phyloP scores from a whole-genome alignment of 208 protist species.

The Leishmania tarentolae region DNA sequence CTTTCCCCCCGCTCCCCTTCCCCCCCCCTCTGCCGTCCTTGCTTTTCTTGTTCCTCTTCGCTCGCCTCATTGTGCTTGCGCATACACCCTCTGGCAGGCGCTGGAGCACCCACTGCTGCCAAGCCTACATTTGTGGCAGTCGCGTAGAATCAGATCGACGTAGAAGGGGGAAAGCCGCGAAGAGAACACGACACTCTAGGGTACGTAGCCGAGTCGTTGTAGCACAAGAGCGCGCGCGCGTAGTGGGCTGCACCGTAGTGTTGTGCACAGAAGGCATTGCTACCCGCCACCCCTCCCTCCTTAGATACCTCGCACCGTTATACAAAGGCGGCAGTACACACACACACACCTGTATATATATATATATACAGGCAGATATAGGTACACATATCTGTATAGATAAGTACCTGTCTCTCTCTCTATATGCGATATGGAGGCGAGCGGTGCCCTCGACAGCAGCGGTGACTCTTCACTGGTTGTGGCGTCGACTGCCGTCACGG shows the following conservation, averaged over 20 bases:
- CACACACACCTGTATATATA: not conserved
- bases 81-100: not conserved
- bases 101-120: not conserved
- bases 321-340: not conserved
- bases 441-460: not conserved
- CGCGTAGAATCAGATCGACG: not conserved
- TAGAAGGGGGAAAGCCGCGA: not conserved
- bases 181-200: not conserved
- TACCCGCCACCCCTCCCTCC: not conserved
- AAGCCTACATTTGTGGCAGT: not conserved
- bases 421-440: slow-evolving; percentile 1
- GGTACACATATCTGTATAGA: not conserved
- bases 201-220: not conserved
- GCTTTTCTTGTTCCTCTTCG: not conserved
- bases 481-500: not conserved
- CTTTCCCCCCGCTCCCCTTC: not conserved
- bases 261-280: not conserved
- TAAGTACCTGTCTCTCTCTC: not conserved
- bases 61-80: not conserved
- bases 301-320: not conserved
- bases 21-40: not conserved
- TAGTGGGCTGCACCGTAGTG: not conserved
- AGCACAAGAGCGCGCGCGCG: not conserved
- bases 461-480: not conserved
- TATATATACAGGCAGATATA: not conserved